Percentiles rank a stretch among this genome's conserved stretches.
phyloP scores from a whole-genome alignment of 495 filamentous ascomycete genomes.

The Lasiosphaeris hirsuta region DNA sequence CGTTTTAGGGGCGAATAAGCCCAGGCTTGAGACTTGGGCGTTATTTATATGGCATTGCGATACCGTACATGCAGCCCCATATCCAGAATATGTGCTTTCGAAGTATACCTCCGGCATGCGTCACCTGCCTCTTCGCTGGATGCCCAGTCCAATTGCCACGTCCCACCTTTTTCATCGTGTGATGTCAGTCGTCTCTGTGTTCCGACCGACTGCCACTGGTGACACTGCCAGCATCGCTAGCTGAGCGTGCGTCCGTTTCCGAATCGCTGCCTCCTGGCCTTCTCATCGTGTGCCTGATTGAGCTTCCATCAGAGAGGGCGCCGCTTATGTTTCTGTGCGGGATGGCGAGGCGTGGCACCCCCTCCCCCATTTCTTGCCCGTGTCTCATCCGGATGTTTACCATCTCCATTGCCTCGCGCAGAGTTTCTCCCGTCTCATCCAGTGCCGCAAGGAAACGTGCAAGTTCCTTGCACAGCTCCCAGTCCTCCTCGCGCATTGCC shows the following conservation, averaged over 20 bases:
- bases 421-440: conserved; percentile 78
- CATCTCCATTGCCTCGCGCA: conserved; percentile 72
- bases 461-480: conserved; percentile 95
- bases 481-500: conserved; percentile 82
- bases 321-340: conserved; percentile 39
- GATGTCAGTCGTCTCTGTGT: conserved; percentile 7
- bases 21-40: no score
- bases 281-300: conserved; percentile 10
- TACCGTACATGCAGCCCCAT: no score
- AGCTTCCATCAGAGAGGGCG: conserved; percentile 11
- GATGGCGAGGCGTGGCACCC: conserved; percentile 48
- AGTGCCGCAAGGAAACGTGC: conserved; percentile 90
- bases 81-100: no score
- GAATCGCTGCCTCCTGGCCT: conserved; percentile 26
- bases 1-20: no score
- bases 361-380: conserved; percentile 32
- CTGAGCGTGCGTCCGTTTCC: conserved; percentile 24
- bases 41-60: no score
- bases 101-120: no score
- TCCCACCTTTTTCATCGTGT: background rate
- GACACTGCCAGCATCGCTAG: conserved; percentile 31
- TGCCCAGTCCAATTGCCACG: background rate
- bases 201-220: conserved; percentile 17
- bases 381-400: conserved; percentile 56
- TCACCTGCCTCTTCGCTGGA: background rate